These are phyloP conservation scores for Irpex lacteus DNA, from an alignment of 1,284 basidiomycete species.

Conservation along the genomic window DNA sequence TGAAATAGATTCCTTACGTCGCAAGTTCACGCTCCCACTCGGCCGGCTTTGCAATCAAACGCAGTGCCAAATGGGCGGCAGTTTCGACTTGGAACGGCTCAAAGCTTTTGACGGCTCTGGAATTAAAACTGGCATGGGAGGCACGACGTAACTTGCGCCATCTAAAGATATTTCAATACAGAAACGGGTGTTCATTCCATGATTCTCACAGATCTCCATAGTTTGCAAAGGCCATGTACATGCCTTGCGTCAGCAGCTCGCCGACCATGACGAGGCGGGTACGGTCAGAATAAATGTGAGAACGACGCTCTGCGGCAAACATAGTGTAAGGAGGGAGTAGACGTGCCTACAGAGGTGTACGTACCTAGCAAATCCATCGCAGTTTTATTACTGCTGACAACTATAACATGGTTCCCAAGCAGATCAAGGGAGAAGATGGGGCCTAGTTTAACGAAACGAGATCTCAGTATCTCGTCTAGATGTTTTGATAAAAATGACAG, in stretches of 20 bases:
- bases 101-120: not conserved
- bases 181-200: not conserved
- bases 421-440: slow-evolving; percentile 56
- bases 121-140: not conserved
- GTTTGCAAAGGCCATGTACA: not conserved
- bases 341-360: slow-evolving; percentile 40
- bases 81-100: not conserved
- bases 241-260: slow-evolving; percentile 34
- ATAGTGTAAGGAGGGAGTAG: not conserved
- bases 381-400: slow-evolving; percentile 52
- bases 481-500: not conserved
- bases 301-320: slow-evolving; percentile 27
- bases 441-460: slow-evolving; percentile 32
- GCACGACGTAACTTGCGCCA: not conserved
- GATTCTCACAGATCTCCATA: not conserved
- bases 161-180: not conserved
- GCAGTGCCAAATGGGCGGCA: not conserved
- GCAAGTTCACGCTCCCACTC: not conserved
- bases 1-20: not conserved
- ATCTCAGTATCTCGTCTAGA: not conserved
- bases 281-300: slow-evolving; percentile 62
- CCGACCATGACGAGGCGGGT: slow-evolving; percentile 55
- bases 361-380: slow-evolving; percentile 57
- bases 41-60: not conserved
- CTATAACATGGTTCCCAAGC: slow-evolving; percentile 53